These are phyloP conservation scores for Termitomyces eurrhizus DNA, from an alignment of 768 basidiomycete genomes.

Conservation along the genomic window DNA sequence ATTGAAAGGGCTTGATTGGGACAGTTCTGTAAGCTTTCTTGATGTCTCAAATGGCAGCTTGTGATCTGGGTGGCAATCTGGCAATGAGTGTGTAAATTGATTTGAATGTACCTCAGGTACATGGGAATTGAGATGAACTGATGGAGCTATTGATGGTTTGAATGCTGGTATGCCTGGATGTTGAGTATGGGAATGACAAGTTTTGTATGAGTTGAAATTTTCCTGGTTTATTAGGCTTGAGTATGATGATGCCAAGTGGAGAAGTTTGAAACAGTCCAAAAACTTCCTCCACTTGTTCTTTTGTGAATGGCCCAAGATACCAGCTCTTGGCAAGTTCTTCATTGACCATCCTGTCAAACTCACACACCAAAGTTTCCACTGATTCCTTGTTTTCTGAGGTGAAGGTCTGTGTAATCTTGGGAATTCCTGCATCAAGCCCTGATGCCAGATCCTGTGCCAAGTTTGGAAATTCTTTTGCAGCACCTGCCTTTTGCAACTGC, in stretches of 20 bases:
- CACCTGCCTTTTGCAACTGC: too few relatives aligned
- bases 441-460: too few relatives aligned
- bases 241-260: neutral
- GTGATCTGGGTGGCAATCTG: neutral
- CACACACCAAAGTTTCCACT: too few relatives aligned
- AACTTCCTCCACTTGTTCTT: too few relatives aligned
- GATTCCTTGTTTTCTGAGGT: too few relatives aligned
- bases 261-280: too few relatives aligned
- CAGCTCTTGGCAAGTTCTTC: neutral
- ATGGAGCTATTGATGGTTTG: neutral
- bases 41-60: conserved; percentile 34
- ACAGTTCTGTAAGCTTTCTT: conserved; percentile 33
- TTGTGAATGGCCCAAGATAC: neutral
- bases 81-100: conserved; percentile 14
- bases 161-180: neutral
- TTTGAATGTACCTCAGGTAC: too few relatives aligned
- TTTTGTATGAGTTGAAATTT: neutral
- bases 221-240: neutral
- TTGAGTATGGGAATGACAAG: neutral
- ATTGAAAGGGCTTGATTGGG: conserved; percentile 26
- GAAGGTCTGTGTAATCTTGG: too few relatives aligned
- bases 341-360: neutral
- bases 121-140: neutral
- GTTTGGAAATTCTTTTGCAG: too few relatives aligned
- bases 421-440: too few relatives aligned